phyloP scores from a whole-genome alignment of 345 rosid genomes.

The Citrus reticulata region DNA sequence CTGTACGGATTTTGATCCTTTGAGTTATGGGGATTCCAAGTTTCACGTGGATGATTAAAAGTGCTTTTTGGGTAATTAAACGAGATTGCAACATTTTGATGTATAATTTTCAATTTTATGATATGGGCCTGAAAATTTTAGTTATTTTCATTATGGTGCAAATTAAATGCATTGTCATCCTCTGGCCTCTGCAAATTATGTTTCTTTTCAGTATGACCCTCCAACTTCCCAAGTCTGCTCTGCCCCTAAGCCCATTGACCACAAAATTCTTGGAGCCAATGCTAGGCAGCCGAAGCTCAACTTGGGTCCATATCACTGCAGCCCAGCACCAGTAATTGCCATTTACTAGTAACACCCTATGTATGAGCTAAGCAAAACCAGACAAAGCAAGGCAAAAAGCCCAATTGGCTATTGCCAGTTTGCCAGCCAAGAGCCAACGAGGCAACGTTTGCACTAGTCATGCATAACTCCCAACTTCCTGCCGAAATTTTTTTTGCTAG shows the following conservation, averaged over 20 bases:
- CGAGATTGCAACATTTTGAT: background rate
- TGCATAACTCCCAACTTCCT: background rate
- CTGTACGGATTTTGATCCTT: slow-evolving; percentile 4
- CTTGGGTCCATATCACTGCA: background rate
- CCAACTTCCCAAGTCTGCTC: background rate
- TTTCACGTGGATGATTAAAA: background rate
- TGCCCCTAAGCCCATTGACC: background rate
- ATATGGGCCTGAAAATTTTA: background rate
- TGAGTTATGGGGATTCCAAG: slow-evolving; percentile 1
- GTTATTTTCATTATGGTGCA: background rate
- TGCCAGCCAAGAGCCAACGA: background rate
- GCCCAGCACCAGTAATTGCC: background rate
- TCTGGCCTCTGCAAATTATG: background rate
- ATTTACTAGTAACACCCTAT: too few species aligned
- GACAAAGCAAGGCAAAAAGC: too few species aligned
- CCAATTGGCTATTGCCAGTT: background rate
- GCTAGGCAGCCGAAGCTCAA: background rate
- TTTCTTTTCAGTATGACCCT: background rate
- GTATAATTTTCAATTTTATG: background rate
- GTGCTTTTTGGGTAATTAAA: background rate
- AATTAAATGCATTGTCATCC: background rate
- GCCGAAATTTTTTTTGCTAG: background rate
- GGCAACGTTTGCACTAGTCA: background rate
- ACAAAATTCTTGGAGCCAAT: too few species aligned
- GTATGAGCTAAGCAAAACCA: background rate